Conservation (phyloP, 345 rosid genomes). For the Camelina neglecta region DNA sequence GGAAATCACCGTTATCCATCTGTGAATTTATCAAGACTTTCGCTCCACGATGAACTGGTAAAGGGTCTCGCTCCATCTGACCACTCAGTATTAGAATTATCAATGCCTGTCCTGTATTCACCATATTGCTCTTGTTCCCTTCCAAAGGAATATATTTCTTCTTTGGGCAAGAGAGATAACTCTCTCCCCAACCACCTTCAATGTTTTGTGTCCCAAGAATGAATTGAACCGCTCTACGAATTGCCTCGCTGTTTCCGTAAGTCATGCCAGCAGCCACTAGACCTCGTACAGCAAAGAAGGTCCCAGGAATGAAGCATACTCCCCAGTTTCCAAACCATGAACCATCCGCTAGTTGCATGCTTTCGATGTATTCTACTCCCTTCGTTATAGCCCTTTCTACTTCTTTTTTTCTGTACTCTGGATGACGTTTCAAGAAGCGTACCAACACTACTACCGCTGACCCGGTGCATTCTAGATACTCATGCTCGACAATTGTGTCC, state of each 20-base stretch:
- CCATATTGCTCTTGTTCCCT: conserved; percentile 15
- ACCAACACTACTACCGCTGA: conserved; percentile 40
- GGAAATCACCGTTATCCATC: conserved; percentile 33
- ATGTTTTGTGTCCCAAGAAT: conserved; percentile 54
- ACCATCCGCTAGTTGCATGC: conserved; percentile 57
- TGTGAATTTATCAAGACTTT: conserved; percentile 30
- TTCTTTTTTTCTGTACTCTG: conserved; percentile 55
- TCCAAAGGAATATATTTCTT: conserved; percentile 43
- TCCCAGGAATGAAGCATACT: conserved; percentile 64
- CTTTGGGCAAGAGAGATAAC: conserved; percentile 59
- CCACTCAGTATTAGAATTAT: conserved; percentile 25
- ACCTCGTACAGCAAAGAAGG: conserved; percentile 61
- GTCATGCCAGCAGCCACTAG: conserved; percentile 56
- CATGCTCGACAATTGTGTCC: conserved; percentile 26
- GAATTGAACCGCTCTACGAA: conserved; percentile 60
- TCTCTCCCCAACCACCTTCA: conserved; percentile 81
- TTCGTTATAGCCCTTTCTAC: conserved; percentile 52
- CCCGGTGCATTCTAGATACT: conserved; percentile 64
- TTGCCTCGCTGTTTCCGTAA: conserved; percentile 40
- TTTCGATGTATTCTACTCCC: conserved; percentile 52
- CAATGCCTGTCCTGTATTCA: conserved; percentile 32
- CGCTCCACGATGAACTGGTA: conserved; percentile 28
- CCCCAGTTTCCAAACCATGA: conserved; percentile 85
- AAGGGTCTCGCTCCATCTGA: conserved; percentile 41
- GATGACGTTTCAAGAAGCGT: conserved; percentile 53